A percentile compares a stretch with the other conserved stretches of the same genome.
Evolutionary conservation across 345 rosid genomes (phyloP).

Genomic region (Eucalyptus tenuipes): DNA sequence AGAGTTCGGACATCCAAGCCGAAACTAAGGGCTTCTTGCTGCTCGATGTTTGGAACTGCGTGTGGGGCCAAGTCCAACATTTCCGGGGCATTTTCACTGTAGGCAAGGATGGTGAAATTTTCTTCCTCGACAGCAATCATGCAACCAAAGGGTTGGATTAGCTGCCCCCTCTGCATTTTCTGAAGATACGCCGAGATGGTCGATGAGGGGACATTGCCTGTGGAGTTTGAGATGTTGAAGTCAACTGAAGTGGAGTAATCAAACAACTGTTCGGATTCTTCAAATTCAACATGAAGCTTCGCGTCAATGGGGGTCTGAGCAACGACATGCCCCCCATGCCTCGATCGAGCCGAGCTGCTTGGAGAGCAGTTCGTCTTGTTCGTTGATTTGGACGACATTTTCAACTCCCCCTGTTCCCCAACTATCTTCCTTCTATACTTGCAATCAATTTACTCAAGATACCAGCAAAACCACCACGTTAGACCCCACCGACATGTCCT

Average conservation of each 20-base stretch:
- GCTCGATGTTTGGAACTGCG: conserved; percentile 70
- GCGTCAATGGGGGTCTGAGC: conserved; percentile 75
- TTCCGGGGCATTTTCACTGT: conserved; percentile 66
- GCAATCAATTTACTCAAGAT: neutral
- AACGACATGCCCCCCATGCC: conserved; percentile 27
- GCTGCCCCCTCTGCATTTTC: conserved; percentile 65
- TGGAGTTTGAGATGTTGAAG: conserved; percentile 37
- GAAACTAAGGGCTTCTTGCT: conserved; percentile 42
- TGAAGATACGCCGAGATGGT: conserved; percentile 62
- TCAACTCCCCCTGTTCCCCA: neutral
- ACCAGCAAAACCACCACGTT: neutral
- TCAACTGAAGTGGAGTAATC: conserved; percentile 63
- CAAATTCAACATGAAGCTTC: conserved; percentile 51
- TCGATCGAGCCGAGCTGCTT: conserved; percentile 44
- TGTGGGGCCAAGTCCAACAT: conserved; percentile 64
- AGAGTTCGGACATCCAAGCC: conserved; percentile 59
- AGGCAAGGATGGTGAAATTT: conserved; percentile 46
- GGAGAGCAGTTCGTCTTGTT: conserved; percentile 26
- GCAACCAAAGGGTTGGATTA: conserved; percentile 78
- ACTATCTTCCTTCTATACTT: neutral
- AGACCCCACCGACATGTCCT: neutral
- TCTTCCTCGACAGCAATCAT: conserved; percentile 61
- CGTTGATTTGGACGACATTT: conserved; percentile 48
- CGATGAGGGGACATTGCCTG: conserved; percentile 45
- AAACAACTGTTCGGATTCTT: conserved; percentile 43